A percentile compares a stretch with the other conserved stretches of the same genome.
phyloP scores from a whole-genome alignment of 345 rosid genomes.

The Aquilaria sinensis region DNA sequence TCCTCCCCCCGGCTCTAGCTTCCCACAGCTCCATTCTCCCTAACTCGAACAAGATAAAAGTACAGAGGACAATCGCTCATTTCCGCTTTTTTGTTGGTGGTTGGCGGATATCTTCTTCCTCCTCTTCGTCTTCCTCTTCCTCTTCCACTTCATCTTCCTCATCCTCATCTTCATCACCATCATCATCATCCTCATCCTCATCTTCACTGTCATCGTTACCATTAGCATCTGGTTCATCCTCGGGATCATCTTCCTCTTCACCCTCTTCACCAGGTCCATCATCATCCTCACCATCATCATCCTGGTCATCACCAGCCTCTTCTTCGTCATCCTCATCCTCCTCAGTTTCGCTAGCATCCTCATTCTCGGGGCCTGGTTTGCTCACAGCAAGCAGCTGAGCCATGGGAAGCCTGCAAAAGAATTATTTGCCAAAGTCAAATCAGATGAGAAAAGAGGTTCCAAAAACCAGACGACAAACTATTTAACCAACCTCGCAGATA shows the following conservation, averaged over 20 bases:
- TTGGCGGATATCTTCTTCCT: constrained; percentile 37
- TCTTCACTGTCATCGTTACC: constrained; percentile 37
- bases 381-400: constrained; percentile 25
- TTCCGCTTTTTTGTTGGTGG: constrained; percentile 61
- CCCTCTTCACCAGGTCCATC: constrained; percentile 31
- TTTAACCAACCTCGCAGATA: constrained; percentile 27
- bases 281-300: constrained; percentile 40
- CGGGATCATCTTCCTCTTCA: constrained; percentile 34
- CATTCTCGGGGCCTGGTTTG: constrained; percentile 35
- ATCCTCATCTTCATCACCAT: constrained; percentile 22
- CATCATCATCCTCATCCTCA: constrained; percentile 33
- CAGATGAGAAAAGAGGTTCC: constrained; percentile 1
- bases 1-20: constrained; percentile 10
- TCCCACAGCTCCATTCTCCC: constrained; percentile 8
- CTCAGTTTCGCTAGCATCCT: constrained; percentile 45
- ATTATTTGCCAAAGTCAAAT: background rate
- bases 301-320: constrained; percentile 31
- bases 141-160: constrained; percentile 20
- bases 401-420: constrained; percentile 38
- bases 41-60: constrained; percentile 1
- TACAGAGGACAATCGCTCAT: constrained; percentile 18
- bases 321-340: constrained; percentile 41
- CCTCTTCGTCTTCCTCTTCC: constrained; percentile 27
- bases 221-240: constrained; percentile 41
- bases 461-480: constrained; percentile 8